These are phyloP conservation scores for Dactylella cylindrospora DNA, from an alignment of 2,329 filamentous ascomycete species.

Conservation along the genomic window DNA sequence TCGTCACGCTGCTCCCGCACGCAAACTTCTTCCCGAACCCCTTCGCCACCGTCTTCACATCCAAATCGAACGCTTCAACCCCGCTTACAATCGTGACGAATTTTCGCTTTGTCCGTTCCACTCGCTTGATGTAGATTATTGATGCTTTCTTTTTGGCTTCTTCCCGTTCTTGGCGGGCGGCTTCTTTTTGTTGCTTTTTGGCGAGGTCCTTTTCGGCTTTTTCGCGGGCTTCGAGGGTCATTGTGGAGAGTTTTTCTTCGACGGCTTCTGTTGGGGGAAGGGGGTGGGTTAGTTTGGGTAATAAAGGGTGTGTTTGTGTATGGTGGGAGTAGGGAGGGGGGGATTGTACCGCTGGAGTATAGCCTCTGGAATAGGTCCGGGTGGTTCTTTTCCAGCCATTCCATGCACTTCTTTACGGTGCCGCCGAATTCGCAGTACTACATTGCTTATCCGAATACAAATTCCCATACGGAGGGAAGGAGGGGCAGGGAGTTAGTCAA, in stretches of 20 bases:
- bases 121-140: constrained; percentile 87
- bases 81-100: constrained; percentile 91
- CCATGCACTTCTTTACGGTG: constrained; percentile 92
- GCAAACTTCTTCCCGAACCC: constrained; percentile 99
- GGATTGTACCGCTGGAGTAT: constrained; percentile 75
- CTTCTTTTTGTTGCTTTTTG: constrained; percentile 96
- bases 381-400: constrained; percentile 82
- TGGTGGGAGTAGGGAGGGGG: background rate
- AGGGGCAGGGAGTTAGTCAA: background rate
- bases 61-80: constrained; percentile 83
- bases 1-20: constrained; percentile 88
- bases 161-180: constrained; percentile 88
- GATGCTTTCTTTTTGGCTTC: constrained; percentile 79
- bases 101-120: constrained; percentile 97
- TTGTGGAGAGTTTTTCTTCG: constrained; percentile 77
- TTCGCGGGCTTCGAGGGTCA: constrained; percentile 65
- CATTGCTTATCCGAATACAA: constrained; percentile 45
- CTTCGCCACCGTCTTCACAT: constrained; percentile 94
- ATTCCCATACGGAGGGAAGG: background rate
- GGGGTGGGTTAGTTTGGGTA: constrained; percentile 1
- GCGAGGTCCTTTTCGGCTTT: constrained; percentile 78
- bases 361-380: constrained; percentile 72
- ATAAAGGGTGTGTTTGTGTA: background rate
- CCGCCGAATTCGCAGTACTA: constrained; percentile 99
- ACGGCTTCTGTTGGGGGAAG: constrained; percentile 65